Conservation (phyloP, 1,284 basidiomycete genomes). For the Ceratobasidium sp. region DNA sequence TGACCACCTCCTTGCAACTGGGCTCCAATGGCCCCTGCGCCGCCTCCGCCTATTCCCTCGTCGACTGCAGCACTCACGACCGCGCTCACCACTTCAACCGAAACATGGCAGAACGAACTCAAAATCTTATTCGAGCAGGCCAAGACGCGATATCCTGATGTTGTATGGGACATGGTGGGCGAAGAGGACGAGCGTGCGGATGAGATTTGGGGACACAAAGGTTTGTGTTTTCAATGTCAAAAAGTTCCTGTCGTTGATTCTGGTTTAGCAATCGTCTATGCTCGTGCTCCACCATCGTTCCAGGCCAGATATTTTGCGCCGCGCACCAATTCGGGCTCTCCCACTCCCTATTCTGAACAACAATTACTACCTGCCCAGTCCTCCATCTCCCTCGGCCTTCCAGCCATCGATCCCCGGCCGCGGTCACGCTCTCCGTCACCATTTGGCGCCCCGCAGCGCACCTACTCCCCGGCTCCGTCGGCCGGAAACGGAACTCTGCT, state of each 20-base stretch:
- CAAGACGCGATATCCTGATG: constrained; percentile 88
- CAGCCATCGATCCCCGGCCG: constrained; percentile 55
- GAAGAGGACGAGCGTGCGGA: constrained; percentile 60
- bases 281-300: constrained; percentile 86
- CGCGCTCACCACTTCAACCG: constrained; percentile 67
- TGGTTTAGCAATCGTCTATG: constrained; percentile 84
- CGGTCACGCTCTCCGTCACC: constrained; percentile 64
- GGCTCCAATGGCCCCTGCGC: constrained; percentile 28
- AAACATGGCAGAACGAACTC: constrained; percentile 78
- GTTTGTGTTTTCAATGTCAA: constrained; percentile 52
- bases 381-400: constrained; percentile 60
- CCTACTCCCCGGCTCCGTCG: constrained; percentile 57
- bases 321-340: constrained; percentile 59
- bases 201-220: constrained; percentile 89
- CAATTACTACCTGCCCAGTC: constrained; percentile 62
- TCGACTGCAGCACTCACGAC: constrained; percentile 59
- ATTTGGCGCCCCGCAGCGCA: constrained; percentile 48
- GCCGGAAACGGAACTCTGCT: constrained; percentile 52
- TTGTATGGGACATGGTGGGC: constrained; percentile 79
- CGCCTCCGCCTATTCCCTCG: constrained; percentile 21
- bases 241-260: constrained; percentile 8
- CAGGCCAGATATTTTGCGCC: constrained; percentile 82
- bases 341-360: constrained; percentile 63
- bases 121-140: constrained; percentile 76
- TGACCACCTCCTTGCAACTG: constrained; percentile 2